These are phyloP conservation scores for Xylaria digitata DNA, from an alignment of 2,329 filamentous ascomycete species.

Conservation along the genomic window DNA sequence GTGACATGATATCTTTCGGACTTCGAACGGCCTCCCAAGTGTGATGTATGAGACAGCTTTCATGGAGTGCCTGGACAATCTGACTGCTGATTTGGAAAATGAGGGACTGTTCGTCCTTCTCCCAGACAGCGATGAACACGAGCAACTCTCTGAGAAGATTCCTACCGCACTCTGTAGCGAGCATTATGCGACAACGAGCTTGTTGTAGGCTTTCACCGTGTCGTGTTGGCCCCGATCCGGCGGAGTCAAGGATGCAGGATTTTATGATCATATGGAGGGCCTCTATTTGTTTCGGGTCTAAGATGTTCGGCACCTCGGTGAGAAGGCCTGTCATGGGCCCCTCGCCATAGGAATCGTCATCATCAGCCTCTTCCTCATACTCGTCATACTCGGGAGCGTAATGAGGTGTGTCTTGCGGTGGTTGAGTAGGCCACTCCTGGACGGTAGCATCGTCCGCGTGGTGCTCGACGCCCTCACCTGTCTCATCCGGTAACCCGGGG, in stretches of 20 bases:
- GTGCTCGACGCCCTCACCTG: slow-evolving; percentile 53
- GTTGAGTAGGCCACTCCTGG: slow-evolving; percentile 54
- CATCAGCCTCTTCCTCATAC: slow-evolving; percentile 62
- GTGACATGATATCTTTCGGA: slow-evolving; percentile 94
- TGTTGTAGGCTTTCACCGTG: slow-evolving; percentile 87
- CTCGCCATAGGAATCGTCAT: slow-evolving; percentile 83
- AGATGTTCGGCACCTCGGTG: slow-evolving; percentile 92
- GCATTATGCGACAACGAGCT: slow-evolving; percentile 86
- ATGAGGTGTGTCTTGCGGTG: slow-evolving; percentile 55
- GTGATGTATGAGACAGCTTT: slow-evolving; percentile 89
- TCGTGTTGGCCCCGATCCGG: slow-evolving; percentile 73
- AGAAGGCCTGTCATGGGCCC: slow-evolving; percentile 84
- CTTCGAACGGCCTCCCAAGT: slow-evolving; percentile 92
- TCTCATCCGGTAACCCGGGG: slow-evolving; percentile 51
- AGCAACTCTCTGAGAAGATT: slow-evolving; percentile 90
- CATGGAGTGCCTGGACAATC: slow-evolving; percentile 92
- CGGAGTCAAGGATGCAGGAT: slow-evolving; percentile 88
- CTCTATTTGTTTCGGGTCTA: slow-evolving; percentile 95
- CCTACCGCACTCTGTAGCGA: slow-evolving; percentile 89
- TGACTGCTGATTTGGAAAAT: slow-evolving; percentile 98
- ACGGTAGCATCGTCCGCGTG: slow-evolving; percentile 49
- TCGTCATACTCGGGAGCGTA: slow-evolving; percentile 62
- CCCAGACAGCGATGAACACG: slow-evolving; percentile 97
- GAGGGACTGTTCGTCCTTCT: slow-evolving; percentile 89
- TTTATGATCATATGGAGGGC: slow-evolving; percentile 98